phyloP scores from a whole-genome alignment of 2,329 filamentous ascomycete species.

The Trichophyton rubrum region DNA sequence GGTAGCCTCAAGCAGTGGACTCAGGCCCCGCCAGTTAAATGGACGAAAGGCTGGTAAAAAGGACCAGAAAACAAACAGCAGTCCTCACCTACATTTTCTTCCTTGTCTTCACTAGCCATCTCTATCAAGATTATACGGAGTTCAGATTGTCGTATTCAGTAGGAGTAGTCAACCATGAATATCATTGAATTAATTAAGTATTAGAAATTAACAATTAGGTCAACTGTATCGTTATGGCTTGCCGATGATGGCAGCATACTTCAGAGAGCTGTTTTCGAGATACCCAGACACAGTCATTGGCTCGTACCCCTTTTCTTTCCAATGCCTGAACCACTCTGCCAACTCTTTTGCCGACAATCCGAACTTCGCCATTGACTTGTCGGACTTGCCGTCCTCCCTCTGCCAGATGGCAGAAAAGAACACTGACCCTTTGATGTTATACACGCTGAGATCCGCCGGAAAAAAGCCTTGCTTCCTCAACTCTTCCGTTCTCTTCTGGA shows the following conservation, averaged over 20 bases:
- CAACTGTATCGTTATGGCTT: neutral
- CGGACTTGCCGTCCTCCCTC: slow-evolving; percentile 1
- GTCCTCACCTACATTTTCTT: too few species aligned
- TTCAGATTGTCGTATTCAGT: too few species aligned
- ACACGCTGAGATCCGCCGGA: slow-evolving; percentile 8
- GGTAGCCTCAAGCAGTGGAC: too few species aligned
- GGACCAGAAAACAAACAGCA: too few species aligned
- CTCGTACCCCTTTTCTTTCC: neutral
- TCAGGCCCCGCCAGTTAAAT: too few species aligned
- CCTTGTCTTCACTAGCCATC: too few species aligned
- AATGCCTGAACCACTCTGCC: neutral
- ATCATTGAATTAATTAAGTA: too few species aligned
- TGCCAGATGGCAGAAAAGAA: slow-evolving; percentile 10
- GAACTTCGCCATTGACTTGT: neutral
- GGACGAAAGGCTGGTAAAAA: too few species aligned
- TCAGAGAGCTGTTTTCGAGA: neutral
- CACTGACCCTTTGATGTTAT: slow-evolving; percentile 3
- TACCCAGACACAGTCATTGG: neutral
- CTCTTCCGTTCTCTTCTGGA: slow-evolving; percentile 5
- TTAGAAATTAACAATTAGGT: too few species aligned
- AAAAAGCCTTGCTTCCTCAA: slow-evolving; percentile 9
- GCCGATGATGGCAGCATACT: neutral
- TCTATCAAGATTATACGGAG: too few species aligned
- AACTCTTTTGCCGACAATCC: slow-evolving; percentile 6
- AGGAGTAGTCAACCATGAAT: too few species aligned